These are phyloP conservation scores for Zygosaccharomyces kombuchaensis DNA, from an alignment of 805 yeast species.

Conservation along the genomic window DNA sequence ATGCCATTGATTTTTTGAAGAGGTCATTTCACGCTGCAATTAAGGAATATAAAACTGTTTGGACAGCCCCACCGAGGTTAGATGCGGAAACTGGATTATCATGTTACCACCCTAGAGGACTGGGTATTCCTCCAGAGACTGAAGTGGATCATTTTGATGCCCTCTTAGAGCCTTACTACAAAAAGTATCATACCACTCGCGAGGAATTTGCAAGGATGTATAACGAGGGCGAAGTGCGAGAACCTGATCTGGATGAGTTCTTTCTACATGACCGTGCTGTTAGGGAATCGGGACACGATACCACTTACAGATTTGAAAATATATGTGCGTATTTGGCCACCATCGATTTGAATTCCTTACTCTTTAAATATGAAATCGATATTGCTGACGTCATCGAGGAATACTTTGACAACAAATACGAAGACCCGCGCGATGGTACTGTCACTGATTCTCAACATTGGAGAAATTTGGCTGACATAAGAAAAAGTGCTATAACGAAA, in stretches of 20 bases:
- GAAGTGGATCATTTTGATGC: slow-evolving; percentile 83
- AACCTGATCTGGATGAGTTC: slow-evolving; percentile 82
- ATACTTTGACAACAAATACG: slow-evolving; percentile 49
- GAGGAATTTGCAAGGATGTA: slow-evolving; percentile 67
- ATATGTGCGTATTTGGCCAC: slow-evolving; percentile 87
- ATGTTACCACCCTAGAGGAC: slow-evolving; percentile 83
- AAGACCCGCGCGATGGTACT: slow-evolving; percentile 36
- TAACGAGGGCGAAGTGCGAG: slow-evolving; percentile 59
- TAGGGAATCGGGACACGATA: slow-evolving; percentile 95
- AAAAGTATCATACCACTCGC: slow-evolving; percentile 52
- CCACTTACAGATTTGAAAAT: slow-evolving; percentile 85
- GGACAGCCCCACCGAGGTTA: slow-evolving; percentile 71
- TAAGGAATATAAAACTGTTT: slow-evolving; percentile 75
- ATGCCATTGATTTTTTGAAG: slow-evolving; percentile 56
- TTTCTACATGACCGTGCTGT: slow-evolving; percentile 91
- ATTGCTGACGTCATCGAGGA: slow-evolving; percentile 61
- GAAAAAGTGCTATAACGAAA: slow-evolving; percentile 55
- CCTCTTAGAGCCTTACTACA: slow-evolving; percentile 62
- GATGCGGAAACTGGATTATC: slow-evolving; percentile 76
- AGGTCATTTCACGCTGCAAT: slow-evolving; percentile 75
- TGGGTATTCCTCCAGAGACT: slow-evolving; percentile 96
- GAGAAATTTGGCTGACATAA: slow-evolving; percentile 50
- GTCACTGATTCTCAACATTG: slow-evolving; percentile 53
- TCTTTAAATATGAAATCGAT: slow-evolving; percentile 87
- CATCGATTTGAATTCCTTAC: slow-evolving; percentile 76